Conservation (phyloP, 495 filamentous ascomycete genomes). For the Podospora pseudocomata region DNA sequence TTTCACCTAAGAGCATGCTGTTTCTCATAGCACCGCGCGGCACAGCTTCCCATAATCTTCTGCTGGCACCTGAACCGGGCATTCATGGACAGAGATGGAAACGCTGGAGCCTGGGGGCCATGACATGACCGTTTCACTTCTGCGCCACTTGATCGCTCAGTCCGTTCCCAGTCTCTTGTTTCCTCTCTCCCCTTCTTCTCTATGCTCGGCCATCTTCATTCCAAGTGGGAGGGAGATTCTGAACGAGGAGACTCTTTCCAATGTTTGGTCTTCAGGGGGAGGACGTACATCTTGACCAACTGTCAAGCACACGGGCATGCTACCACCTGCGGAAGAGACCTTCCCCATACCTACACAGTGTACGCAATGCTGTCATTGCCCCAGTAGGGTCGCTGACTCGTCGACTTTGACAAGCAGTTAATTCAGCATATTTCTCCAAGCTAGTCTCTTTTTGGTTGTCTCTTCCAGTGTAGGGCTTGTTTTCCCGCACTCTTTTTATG, state of each 20-base stretch:
- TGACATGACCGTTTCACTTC: neutral
- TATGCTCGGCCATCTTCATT: neutral
- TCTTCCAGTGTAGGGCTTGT: neutral
- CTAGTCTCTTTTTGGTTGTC: neutral
- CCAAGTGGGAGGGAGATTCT: neutral
- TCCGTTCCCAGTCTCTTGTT: conserved; percentile 17
- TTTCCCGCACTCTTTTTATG: conserved; percentile 1
- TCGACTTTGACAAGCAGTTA: neutral
- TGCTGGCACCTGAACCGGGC: neutral
- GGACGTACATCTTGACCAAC: neutral
- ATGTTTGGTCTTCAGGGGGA: neutral
- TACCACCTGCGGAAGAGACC: neutral
- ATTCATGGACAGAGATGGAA: conserved; percentile 17
- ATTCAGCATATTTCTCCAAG: neutral
- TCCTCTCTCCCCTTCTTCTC: conserved; percentile 12
- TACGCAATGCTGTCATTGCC: neutral
- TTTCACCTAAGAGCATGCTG: neutral
- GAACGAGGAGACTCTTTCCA: too few species aligned
- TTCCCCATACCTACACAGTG: neutral
- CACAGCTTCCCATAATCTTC: conserved; percentile 24
- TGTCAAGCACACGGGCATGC: neutral
- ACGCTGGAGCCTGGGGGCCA: conserved; percentile 31
- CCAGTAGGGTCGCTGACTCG: neutral
- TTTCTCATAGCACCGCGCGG: conserved; percentile 22
- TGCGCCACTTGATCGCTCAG: neutral